Conservation (phyloP, 345 rosid genomes). For the Durio zibethinus region DNA sequence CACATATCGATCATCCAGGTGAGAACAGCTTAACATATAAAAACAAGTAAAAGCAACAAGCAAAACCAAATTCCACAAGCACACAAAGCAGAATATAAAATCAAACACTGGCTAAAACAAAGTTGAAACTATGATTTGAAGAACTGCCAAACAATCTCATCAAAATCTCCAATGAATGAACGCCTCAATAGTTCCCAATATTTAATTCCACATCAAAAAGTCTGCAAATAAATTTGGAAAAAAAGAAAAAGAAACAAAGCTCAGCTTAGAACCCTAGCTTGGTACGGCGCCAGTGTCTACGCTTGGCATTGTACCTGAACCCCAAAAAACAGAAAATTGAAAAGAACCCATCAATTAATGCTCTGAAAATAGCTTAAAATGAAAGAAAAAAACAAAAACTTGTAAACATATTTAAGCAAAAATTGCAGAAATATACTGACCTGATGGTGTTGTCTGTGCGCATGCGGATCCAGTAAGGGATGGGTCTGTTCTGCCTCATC, state of each 20-base stretch:
- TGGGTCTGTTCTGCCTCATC: slow-evolving; percentile 81
- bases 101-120: not conserved
- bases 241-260: not conserved
- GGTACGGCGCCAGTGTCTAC: slow-evolving; percentile 74
- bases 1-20: too few species aligned
- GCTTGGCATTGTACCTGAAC: slow-evolving; percentile 60
- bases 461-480: slow-evolving; percentile 75
- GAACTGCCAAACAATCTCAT: not conserved
- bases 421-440: slow-evolving; percentile 13
- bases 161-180: not conserved
- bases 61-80: not conserved
- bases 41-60: not conserved
- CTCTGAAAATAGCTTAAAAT: not conserved
- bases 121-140: too few species aligned
- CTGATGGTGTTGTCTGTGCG: slow-evolving; percentile 70
- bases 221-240: not conserved
- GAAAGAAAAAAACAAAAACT: not conserved
- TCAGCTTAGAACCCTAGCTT: slow-evolving; percentile 60
- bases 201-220: not conserved
- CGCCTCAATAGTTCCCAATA: not conserved
- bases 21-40: not conserved
- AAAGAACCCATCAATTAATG: not conserved
- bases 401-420: not conserved
- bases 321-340: not conserved
- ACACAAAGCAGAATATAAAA: not conserved